phyloP scores from a whole-genome alignment of 306 rosid genomes.

The Ormosia semicastrata region DNA sequence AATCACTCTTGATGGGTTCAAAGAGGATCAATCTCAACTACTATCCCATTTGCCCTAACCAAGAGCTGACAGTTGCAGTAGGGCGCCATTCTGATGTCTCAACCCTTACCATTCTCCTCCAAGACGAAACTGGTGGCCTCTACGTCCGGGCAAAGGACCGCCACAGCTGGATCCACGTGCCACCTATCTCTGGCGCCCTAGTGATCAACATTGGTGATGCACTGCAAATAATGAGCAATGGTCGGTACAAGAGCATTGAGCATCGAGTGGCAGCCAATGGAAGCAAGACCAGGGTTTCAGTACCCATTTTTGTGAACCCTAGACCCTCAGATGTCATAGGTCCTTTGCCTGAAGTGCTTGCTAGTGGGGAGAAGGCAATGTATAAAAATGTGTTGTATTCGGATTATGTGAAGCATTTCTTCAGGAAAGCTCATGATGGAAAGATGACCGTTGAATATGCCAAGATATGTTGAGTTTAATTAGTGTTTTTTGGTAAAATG shows the following conservation, averaged over 20 bases:
- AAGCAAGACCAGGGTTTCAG: constrained; percentile 45
- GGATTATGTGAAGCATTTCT: constrained; percentile 61
- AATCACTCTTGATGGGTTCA: constrained; percentile 48
- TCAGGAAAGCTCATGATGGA: constrained; percentile 58
- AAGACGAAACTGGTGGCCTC: constrained; percentile 61
- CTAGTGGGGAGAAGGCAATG: constrained; percentile 36
- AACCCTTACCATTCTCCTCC: constrained; percentile 56
- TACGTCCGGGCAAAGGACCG: constrained; percentile 19
- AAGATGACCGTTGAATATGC: constrained; percentile 56
- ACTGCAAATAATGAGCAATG: constrained; percentile 65
- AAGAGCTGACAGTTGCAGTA: constrained; percentile 45
- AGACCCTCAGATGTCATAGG: constrained; percentile 34
- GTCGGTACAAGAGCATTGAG: constrained; percentile 58
- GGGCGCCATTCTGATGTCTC: constrained; percentile 69
- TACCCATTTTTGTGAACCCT: constrained; percentile 63
- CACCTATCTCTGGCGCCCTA: constrained; percentile 44
- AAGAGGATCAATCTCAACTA: constrained; percentile 53
- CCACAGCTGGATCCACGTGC: constrained; percentile 45
- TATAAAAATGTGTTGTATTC: constrained; percentile 51
- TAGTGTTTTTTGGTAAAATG: background rate
- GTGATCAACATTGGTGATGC: constrained; percentile 68
- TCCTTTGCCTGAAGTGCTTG: constrained; percentile 49
- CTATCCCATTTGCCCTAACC: constrained; percentile 57
- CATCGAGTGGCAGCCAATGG: constrained; percentile 54
- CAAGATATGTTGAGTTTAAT: constrained; percentile 14